Base-by-base conservation (phyloP, 2,329 filamentous ascomycete genomes). In the Colletotrichum trifolii region DNA sequence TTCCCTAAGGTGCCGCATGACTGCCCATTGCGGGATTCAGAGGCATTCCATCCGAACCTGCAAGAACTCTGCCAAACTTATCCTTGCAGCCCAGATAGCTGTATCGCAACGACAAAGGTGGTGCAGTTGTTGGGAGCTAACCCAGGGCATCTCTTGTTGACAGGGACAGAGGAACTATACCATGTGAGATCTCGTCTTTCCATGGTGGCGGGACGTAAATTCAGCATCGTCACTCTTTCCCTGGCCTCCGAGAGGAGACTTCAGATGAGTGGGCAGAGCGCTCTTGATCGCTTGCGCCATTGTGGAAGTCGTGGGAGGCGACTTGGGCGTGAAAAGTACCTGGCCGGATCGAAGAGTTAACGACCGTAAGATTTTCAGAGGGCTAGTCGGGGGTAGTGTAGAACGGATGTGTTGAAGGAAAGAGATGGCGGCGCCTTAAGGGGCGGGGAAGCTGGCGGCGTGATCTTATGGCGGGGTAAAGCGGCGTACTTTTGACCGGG, bases 111-210 rank as follows among this genome's bases (percentile, higher is more conserved):
- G 25, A 7, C 42, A 40, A 46, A 46, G 8, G 15, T n/a, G 45
- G 36, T 13, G 42, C 13, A n/a, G 5, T 6, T 15, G 7, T 13
- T 11, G 48, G 48, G 15, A 43, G 68, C 60, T 40, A 52, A 55
- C 17, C 12, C 4, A 49, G 40, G 33, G 70, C 68, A 68, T 43
- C 2, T 17, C 17, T 38, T 17, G 15, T 47, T 33, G 17, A 12
- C 10, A 9, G 11, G 40, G 38, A 38, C 7, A 55, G 42, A 10
- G 47, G 46, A 64, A 89, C 25, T 91, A 88, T 81, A 91, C 91
- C 88, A 94, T 92, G 81, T 94, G 91, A 67, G 91, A 93, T 79
- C 91, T 90, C 71, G 91, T 91, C 87, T 94, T 94, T 82, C 91
- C 91, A 79, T 94, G 91, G 77, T 93, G 92, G 77, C 89, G 89